These are phyloP conservation scores for Loxodes magnus DNA, from an alignment of 73 alveolate species.

Conservation along the genomic window DNA sequence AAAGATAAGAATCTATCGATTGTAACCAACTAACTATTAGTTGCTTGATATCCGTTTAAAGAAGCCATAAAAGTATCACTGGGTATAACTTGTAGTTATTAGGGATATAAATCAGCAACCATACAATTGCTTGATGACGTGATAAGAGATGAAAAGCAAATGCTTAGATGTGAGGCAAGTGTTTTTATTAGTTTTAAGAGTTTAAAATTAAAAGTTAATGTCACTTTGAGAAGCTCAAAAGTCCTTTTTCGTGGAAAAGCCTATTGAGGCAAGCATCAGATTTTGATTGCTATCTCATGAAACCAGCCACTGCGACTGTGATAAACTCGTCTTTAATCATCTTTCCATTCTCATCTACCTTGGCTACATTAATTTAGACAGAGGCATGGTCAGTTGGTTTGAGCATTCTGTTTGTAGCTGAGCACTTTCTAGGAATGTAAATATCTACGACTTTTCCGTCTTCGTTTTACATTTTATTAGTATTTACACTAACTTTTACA, in stretches of 20 bases:
- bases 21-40: too few species aligned
- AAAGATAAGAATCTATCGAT: too few species aligned
- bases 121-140: too few species aligned
- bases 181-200: too few species aligned
- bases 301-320: constrained; percentile 58
- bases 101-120: too few species aligned
- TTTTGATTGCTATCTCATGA: constrained; percentile 61
- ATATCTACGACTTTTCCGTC: constrained; percentile 44
- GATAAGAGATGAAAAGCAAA: too few species aligned
- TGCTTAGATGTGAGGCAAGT: too few species aligned
- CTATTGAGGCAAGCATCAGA: constrained; percentile 51
- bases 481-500: too few species aligned
- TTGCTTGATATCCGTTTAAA: too few species aligned
- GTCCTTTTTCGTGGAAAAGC: background rate
- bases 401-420: constrained; percentile 54
- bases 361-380: constrained; percentile 43
- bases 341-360: constrained; percentile 51
- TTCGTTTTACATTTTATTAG: constrained; percentile 49
- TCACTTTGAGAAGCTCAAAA: background rate
- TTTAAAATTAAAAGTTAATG: too few species aligned
- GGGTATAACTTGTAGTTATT: too few species aligned
- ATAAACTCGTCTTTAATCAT: constrained; percentile 33
- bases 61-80: too few species aligned
- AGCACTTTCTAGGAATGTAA: constrained; percentile 67
- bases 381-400: constrained; percentile 62